Evolutionary conservation across 2,329 filamentous ascomycete species (phyloP).

Genomic region (Sporothrix luriei): DNA sequence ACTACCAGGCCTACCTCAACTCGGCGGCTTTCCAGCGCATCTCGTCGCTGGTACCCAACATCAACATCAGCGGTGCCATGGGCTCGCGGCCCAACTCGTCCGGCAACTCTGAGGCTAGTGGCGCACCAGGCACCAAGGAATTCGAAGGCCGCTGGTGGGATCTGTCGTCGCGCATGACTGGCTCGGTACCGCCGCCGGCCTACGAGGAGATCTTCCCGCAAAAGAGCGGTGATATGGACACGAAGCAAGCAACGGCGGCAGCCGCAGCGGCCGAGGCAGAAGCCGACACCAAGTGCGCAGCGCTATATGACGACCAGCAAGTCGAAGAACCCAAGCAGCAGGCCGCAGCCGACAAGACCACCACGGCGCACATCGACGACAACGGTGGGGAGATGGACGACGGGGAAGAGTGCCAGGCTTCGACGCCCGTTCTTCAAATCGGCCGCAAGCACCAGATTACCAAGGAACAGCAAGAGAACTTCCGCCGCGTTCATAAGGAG

Average conservation of each 20-base stretch:
- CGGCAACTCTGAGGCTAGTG: conserved; percentile 40
- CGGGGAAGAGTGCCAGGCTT: conserved; percentile 43
- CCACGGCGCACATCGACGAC: conserved; percentile 39
- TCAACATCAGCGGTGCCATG: conserved; percentile 54
- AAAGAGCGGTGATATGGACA: conserved; percentile 51
- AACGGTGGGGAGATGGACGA: conserved; percentile 38
- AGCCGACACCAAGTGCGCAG: conserved; percentile 60
- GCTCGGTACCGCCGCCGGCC: conserved; percentile 64
- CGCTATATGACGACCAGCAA: conserved; percentile 50
- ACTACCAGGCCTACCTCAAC: conserved; percentile 69
- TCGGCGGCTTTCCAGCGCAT: conserved; percentile 68
- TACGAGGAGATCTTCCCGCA: conserved; percentile 72
- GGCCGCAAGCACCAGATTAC: conserved; percentile 66
- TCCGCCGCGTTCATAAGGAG: conserved; percentile 62
- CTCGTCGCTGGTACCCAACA: conserved; percentile 71
- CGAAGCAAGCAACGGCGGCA: conserved; percentile 61
- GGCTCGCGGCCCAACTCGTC: conserved; percentile 53
- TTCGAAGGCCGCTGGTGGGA: conserved; percentile 67
- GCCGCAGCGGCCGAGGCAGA: conserved; percentile 61
- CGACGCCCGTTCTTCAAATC: conserved; percentile 57
- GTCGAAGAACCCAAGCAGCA: conserved; percentile 14
- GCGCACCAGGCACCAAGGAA: conserved; percentile 46
- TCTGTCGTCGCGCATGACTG: conserved; percentile 58
- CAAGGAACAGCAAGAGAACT: conserved; percentile 65
- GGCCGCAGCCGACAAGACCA: conserved; percentile 37